Base-by-base conservation (phyloP, 2,329 filamentous ascomycete genomes). In the Aaosphaeria pasadenensis region DNA sequence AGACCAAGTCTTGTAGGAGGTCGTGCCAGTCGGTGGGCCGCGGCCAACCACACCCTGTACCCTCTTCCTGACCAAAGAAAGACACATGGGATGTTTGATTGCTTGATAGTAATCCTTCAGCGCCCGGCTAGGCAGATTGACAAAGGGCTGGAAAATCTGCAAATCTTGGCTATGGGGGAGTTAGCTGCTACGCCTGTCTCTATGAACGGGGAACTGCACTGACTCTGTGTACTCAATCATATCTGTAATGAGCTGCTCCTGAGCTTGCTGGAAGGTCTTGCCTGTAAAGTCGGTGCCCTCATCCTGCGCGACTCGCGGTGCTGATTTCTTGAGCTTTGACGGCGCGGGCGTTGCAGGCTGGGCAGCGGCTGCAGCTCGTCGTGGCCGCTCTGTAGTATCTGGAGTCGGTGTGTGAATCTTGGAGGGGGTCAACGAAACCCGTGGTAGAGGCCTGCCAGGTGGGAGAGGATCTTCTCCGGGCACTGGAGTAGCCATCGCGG, bases 41-140 rank as follows among this genome's bases (percentile, higher is more conserved):
- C 87, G 82, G 24, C 87, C 85, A 54, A 87, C 82, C 30, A 86
- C 80, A 30, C 89, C 90, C 51, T 84, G 84, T 28, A 92, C 83
- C 53, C 84, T 80, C 70, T 91, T 92, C 64, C 90, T 84, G 7
- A 96, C 77, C 48, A 83, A 85, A 57, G 85, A 86, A 31, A 96
- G 74, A 1, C 89, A 94, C 33, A 92, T 77, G 0, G 91, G 91
- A 51, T 91, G 84, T 48, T 83, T 82, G 58, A 96, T 94, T 49
- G 92, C 74, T 59, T 86, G 83, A 69, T 94, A 96, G 69, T 96
- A 96, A 61, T 96, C 91, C 58, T 85, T 89, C 40, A 95, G 73
- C 42, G 80, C 79, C 31, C 89, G 83, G 30, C 87, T 80, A 0
- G 91, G 91, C 30, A 95, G 78, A 59, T 88, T 87, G 49, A 91